Conservation (phyloP, 345 rosid genomes). For the Adansonia digitata region DNA sequence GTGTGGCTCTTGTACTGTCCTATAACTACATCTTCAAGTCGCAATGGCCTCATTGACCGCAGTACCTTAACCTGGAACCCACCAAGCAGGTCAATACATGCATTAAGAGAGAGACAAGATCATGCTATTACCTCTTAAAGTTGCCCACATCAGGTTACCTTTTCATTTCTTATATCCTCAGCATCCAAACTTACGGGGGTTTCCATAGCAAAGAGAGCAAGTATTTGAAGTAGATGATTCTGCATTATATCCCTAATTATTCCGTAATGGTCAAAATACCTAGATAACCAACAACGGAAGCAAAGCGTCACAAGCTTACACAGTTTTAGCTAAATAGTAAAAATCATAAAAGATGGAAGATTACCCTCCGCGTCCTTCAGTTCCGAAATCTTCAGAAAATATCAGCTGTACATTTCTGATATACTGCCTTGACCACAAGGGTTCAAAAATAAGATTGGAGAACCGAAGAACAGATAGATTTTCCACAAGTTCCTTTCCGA, state of each 20-base stretch:
- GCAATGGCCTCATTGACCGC: constrained; percentile 88
- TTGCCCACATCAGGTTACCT: constrained; percentile 36
- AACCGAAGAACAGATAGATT: constrained; percentile 94
- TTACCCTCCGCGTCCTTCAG: constrained; percentile 99
- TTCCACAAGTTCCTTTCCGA: constrained; percentile 97
- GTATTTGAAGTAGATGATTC: constrained; percentile 96
- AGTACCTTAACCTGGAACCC: constrained; percentile 80
- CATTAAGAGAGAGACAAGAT: neutral
- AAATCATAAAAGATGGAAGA: constrained; percentile 6
- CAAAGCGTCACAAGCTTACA: neutral
- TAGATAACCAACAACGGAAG: constrained; percentile 18
- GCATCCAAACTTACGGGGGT: constrained; percentile 98
- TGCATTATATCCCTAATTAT: constrained; percentile 98
- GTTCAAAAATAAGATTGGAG: constrained; percentile 97
- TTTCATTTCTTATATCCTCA: constrained; percentile 94
- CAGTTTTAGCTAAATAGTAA: neutral
- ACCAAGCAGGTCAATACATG: constrained; percentile 8
- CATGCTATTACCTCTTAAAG: neutral
- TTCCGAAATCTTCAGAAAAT: constrained; percentile 98
- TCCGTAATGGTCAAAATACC: constrained; percentile 94
- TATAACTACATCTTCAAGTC: constrained; percentile 66
- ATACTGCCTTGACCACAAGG: constrained; percentile 95
- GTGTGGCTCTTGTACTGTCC: constrained; percentile 97
- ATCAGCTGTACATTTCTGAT: constrained; percentile 85
- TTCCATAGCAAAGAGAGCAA: constrained; percentile 99